Conservation (phyloP, 2,329 filamentous ascomycete species). For the Thyridium curvatum region DNA sequence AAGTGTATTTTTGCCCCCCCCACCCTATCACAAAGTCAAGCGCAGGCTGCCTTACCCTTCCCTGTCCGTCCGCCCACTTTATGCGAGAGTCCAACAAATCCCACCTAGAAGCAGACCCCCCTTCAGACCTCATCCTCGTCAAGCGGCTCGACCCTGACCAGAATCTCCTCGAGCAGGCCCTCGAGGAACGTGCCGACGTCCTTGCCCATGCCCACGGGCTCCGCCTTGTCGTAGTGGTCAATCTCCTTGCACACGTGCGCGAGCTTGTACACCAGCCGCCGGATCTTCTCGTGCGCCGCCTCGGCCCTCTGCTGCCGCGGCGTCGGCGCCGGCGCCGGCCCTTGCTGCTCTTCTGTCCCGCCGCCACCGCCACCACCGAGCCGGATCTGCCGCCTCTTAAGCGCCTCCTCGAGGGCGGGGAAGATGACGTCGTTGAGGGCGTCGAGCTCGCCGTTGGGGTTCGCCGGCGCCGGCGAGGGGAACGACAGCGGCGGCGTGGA, state of each 20-base stretch:
- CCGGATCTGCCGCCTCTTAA: conserved; percentile 68
- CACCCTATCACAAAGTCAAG: neutral
- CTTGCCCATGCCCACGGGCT: conserved; percentile 88
- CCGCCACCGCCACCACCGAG: conserved; percentile 24
- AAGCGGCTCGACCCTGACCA: conserved; percentile 84
- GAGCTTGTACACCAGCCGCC: conserved; percentile 75
- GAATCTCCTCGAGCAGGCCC: conserved; percentile 85
- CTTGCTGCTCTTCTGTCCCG: conserved; percentile 18
- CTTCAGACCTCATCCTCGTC: conserved; percentile 56
- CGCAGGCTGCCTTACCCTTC: neutral
- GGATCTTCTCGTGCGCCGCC: conserved; percentile 73
- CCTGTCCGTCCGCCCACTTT: neutral
- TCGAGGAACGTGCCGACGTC: conserved; percentile 87
- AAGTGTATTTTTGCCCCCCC: neutral
- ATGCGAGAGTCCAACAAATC: neutral
- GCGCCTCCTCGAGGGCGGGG: conserved; percentile 83
- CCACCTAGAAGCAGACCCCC: neutral
- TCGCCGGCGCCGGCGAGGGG: conserved; percentile 49
- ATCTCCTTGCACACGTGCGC: conserved; percentile 83
- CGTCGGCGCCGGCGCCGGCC: conserved; percentile 41
- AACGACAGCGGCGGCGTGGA: conserved; percentile 33
- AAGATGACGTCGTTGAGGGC: conserved; percentile 88
- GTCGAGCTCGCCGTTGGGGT: conserved; percentile 66
- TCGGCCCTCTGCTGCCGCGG: conserved; percentile 63
- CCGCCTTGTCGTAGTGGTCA: conserved; percentile 77